phyloP scores from a whole-genome alignment of 768 basidiomycete genomes.

The Lactarius deliciosus region DNA sequence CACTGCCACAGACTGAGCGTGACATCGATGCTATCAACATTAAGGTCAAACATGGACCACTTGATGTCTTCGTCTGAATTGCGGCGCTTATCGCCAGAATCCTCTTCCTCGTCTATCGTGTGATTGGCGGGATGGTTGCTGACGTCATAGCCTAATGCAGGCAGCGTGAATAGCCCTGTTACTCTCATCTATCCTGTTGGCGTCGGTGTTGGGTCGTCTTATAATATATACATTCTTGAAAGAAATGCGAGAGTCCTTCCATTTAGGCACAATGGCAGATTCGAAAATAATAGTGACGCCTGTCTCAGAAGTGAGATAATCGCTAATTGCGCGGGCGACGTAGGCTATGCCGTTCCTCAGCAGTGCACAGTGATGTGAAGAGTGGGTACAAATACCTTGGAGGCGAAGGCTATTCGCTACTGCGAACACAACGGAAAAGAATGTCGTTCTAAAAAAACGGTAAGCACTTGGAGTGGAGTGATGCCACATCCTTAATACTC shows the following conservation, averaged over 20 bases:
- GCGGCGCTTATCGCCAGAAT: conserved; percentile 26
- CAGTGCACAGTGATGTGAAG: background rate
- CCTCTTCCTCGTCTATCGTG: conserved; percentile 60
- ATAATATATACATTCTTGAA: conserved; percentile 97
- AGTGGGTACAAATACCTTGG: conserved; percentile 52
- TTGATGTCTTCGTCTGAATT: conserved; percentile 58
- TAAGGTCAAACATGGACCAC: conserved; percentile 90
- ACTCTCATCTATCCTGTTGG: conserved; percentile 1
- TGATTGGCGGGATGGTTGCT: conserved; percentile 74
- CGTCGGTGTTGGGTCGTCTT: conserved; percentile 52
- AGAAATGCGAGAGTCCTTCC: conserved; percentile 93
- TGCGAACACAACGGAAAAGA: conserved; percentile 91
- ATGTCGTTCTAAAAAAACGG: conserved; percentile 67
- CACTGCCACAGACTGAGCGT: conserved; percentile 87
- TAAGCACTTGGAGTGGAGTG: background rate
- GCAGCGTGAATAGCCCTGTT: conserved; percentile 50
- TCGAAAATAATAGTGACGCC: conserved; percentile 96
- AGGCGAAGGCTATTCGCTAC: conserved; percentile 83
- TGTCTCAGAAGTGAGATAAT: conserved; percentile 90
- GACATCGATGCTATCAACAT: conserved; percentile 93
- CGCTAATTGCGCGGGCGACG: conserved; percentile 83
- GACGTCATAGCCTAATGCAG: conserved; percentile 69
- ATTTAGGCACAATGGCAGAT: conserved; percentile 96
- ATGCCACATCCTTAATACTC: conserved; percentile 36
- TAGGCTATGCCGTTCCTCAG: conserved; percentile 50